A percentile compares a stretch with the other conserved stretches of the same genome.
These are phyloP conservation scores for Vitis labrusca DNA, from an alignment of 164 flowering plant species.

Conservation along the genomic window DNA sequence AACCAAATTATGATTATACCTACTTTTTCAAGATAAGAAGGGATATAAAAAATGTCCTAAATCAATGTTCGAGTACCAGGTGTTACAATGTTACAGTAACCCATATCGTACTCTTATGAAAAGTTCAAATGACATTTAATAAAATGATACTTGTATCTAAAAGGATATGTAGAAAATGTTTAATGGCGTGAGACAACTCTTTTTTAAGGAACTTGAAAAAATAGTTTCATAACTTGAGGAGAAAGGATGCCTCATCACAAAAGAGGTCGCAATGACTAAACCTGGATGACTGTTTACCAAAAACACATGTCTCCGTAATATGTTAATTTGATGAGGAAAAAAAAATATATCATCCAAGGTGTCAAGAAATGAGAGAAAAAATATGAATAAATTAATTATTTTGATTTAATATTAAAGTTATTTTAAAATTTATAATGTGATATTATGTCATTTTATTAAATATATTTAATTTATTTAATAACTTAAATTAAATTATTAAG, in stretches of 20 bases:
- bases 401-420: too few species aligned
- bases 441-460: too few species aligned
- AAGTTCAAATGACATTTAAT: background rate
- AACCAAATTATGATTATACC: too few species aligned
- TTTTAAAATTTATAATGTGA: too few species aligned
- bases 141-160: background rate
- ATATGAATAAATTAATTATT: too few species aligned
- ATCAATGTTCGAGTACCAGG: rapidly evolving
- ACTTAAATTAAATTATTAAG: too few species aligned
- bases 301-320: background rate
- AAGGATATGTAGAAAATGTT: background rate
- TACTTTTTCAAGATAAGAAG: too few species aligned
- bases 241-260: background rate
- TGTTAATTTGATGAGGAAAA: too few species aligned
- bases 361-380: too few species aligned
- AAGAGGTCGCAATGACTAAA: background rate
- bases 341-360: too few species aligned
- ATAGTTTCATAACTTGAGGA: rapidly evolving
- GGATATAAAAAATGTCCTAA: rapidly evolving
- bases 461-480: too few species aligned
- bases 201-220: background rate
- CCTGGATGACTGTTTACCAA: background rate
- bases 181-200: background rate
- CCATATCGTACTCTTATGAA: background rate
- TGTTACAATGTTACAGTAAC: rapidly evolving